Evolutionary conservation across 179 eudicot species (phyloP).

Genomic region (Spergularia azorica): DNA sequence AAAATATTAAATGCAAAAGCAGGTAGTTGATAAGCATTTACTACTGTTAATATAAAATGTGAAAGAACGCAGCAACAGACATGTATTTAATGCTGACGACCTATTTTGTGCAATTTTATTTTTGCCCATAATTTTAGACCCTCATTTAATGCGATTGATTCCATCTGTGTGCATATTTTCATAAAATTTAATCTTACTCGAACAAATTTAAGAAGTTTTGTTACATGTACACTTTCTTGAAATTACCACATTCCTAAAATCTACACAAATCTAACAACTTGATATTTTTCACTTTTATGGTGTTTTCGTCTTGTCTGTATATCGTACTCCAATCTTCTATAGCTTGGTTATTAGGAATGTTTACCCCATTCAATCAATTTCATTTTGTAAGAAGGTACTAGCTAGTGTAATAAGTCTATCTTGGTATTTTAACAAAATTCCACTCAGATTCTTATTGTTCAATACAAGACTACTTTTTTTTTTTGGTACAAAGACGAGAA

Average conservation of each 20-base stretch:
- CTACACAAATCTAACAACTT: neutral
- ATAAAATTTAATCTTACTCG: too few relatives aligned
- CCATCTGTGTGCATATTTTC: neutral
- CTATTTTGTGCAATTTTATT: neutral
- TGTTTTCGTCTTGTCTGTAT: conserved; percentile 5
- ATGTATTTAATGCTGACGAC: conserved; percentile 7
- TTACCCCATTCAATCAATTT: neutral
- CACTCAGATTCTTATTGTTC: conserved; percentile 1
- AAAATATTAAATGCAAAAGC: too few relatives aligned
- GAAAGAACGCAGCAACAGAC: neutral
- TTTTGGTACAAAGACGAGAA: too few relatives aligned
- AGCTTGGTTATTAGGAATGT: conserved; percentile 10
- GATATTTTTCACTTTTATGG: neutral
- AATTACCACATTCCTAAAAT: neutral
- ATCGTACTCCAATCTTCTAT: neutral
- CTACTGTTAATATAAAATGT: conserved; percentile 10
- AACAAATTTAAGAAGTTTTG: too few relatives aligned
- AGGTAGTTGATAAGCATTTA: conserved; percentile 18
- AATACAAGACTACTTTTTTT: neutral
- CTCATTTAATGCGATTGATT: conserved; percentile 20
- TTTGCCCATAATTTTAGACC: neutral
- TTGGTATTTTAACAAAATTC: neutral
- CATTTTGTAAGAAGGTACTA: neutral
- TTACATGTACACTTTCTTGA: neutral
- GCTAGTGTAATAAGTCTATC: too few relatives aligned